phyloP scores from a whole-genome alignment of 192 early-diverging fungal species.

The Backusella westeae region DNA sequence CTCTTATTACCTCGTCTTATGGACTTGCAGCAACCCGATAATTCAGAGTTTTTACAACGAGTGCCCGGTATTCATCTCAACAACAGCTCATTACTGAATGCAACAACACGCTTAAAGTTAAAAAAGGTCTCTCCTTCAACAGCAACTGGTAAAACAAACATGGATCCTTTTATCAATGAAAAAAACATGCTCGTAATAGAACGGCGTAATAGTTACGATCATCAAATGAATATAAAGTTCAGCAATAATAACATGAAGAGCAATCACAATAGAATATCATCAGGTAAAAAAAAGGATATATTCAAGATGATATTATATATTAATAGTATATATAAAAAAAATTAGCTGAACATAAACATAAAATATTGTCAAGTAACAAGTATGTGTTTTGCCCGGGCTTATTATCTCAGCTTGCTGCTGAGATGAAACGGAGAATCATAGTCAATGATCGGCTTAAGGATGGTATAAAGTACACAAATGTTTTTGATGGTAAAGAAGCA shows the following conservation, averaged over 20 bases:
- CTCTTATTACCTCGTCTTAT: neutral
- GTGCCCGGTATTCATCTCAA: conserved; percentile 1
- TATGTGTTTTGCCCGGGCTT: neutral
- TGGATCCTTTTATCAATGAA: neutral
- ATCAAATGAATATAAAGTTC: neutral
- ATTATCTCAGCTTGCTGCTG: conserved; percentile 3
- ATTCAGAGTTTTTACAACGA: neutral
- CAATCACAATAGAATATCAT: neutral
- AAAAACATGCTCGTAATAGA: neutral
- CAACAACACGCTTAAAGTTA: neutral
- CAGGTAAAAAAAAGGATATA: neutral
- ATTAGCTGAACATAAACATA: conserved; percentile 1
- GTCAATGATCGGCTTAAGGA: conserved; percentile 42
- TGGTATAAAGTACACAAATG: conserved; percentile 11
- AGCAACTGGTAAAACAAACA: neutral
- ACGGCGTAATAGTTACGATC: neutral
- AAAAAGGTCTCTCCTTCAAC: conserved; percentile 1
- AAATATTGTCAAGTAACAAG: neutral
- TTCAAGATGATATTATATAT: neutral
- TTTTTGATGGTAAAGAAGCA: conserved; percentile 23
- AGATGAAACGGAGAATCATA: conserved; percentile 18
- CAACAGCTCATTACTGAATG: conserved; percentile 4
- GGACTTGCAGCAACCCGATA: neutral
- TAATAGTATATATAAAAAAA: neutral
- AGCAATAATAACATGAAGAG: neutral